These are phyloP conservation scores for Diaporthe vaccinii DNA, from an alignment of 2,329 filamentous ascomycete species.

Conservation along the genomic window DNA sequence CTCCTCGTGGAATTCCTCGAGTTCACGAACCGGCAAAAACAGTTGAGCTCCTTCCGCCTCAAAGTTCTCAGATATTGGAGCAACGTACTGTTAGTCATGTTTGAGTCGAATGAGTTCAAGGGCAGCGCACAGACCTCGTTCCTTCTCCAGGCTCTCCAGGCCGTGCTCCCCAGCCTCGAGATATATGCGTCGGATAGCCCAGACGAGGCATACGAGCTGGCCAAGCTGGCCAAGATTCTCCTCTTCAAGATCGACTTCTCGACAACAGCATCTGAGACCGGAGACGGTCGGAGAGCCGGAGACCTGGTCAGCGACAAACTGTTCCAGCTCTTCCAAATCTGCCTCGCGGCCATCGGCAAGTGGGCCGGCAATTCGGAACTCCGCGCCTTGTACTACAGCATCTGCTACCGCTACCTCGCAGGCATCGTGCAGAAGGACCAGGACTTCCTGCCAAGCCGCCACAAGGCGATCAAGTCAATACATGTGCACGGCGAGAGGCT, in stretches of 20 bases:
- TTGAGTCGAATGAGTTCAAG: constrained; percentile 86
- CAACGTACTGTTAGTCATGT: constrained; percentile 84
- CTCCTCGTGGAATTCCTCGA: constrained; percentile 72
- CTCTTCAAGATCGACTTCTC: constrained; percentile 78
- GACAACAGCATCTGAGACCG: constrained; percentile 55
- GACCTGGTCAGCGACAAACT: constrained; percentile 90
- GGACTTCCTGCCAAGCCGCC: constrained; percentile 59
- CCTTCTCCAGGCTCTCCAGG: constrained; percentile 87
- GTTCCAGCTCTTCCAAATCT: constrained; percentile 91
- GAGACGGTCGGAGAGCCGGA: constrained; percentile 62
- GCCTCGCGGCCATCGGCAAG: constrained; percentile 82
- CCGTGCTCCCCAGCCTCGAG: constrained; percentile 90
- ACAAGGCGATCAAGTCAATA: constrained; percentile 80
- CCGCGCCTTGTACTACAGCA: constrained; percentile 89
- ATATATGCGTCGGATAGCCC: constrained; percentile 77
- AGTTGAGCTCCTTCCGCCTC: constrained; percentile 70
- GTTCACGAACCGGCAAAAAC: constrained; percentile 73
- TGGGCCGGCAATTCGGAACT: constrained; percentile 79
- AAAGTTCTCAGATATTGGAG: constrained; percentile 86
- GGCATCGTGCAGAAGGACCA: constrained; percentile 72
- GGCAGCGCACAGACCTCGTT: constrained; percentile 80
- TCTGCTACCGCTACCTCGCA: constrained; percentile 87
- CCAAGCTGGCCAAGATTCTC: constrained; percentile 80
- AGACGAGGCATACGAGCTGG: constrained; percentile 80
- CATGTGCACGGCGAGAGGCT: constrained; percentile 79